Percentiles rank a stretch among this genome's conserved stretches.
Evolutionary conservation across 495 filamentous ascomycete genomes (phyloP).

Genomic region (Aspergillus nanangensis): DNA sequence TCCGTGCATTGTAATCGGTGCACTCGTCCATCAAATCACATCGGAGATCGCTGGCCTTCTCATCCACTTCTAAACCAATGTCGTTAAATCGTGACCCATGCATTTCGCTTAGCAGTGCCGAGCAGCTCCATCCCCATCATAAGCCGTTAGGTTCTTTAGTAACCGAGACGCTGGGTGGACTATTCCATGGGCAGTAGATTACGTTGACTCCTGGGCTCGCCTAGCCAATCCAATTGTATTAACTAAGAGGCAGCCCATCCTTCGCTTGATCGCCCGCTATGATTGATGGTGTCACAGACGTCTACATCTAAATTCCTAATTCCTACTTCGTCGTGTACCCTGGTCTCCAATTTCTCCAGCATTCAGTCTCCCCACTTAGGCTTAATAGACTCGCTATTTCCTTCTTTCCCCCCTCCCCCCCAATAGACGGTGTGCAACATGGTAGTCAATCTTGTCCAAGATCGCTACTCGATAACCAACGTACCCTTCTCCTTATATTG

Average conservation of each 20-base stretch:
- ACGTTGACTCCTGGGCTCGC: not conserved
- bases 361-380: no score
- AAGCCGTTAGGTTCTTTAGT: not conserved
- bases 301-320: no score
- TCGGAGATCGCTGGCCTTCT: not conserved
- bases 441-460: no score
- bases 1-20: conserved; percentile 3
- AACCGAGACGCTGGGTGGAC: not conserved
- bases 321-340: no score
- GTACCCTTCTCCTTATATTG: no score
- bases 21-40: conserved; percentile 1
- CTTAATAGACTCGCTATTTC: no score
- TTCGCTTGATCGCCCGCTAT: no score
- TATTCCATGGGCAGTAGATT: not conserved
- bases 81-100: not conserved
- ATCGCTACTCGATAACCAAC: no score
- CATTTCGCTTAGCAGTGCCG: conserved; percentile 1
- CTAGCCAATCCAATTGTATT: not conserved
- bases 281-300: no score
- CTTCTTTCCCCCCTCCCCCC: no score
- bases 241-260: not conserved
- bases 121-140: not conserved
- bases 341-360: no score
- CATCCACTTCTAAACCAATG: not conserved
- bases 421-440: no score